Percentiles rank a stretch among this genome's conserved stretches.
These are phyloP conservation scores for Kluyveromyces sp. DNA, from an alignment of 1,139 yeast species.

Conservation along the genomic window DNA sequence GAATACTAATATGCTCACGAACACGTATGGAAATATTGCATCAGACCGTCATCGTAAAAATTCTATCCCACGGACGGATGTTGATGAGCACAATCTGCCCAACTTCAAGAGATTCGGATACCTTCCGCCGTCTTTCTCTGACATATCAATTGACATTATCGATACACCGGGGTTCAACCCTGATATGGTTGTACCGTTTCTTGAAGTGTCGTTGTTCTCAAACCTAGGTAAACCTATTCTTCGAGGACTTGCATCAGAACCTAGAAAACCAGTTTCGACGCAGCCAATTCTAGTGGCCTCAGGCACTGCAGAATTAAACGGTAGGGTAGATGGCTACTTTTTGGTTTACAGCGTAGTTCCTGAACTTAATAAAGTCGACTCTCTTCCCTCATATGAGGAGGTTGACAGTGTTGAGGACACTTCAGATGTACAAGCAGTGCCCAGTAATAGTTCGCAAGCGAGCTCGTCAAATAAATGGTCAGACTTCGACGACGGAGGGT, in stretches of 20 bases:
- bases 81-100: slow-evolving; percentile 11
- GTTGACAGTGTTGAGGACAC: not conserved
- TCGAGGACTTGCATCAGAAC: slow-evolving; percentile 58
- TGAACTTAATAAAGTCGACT: slow-evolving; percentile 31
- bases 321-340: slow-evolving; percentile 65
- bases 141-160: slow-evolving; percentile 57
- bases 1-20: not conserved
- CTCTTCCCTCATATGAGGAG: slow-evolving; percentile 46
- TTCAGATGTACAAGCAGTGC: not conserved
- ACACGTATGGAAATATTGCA: slow-evolving; percentile 1
- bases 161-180: slow-evolving; percentile 69
- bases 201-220: slow-evolving; percentile 62
- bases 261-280: slow-evolving; percentile 55
- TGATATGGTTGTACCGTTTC: slow-evolving; percentile 60
- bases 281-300: slow-evolving; percentile 67
- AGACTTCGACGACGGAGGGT: slow-evolving; percentile 33
- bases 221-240: slow-evolving; percentile 53
- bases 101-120: slow-evolving; percentile 22
- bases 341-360: slow-evolving; percentile 66
- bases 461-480: slow-evolving; percentile 14
- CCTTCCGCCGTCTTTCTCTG: slow-evolving; percentile 44
- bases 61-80: slow-evolving; percentile 4
- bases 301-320: slow-evolving; percentile 71
- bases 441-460: slow-evolving; percentile 1
- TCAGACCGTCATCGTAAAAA: not conserved